These are phyloP conservation scores for Cercospora janseana DNA, from an alignment of 2,329 filamentous ascomycete genomes.

Conservation along the genomic window DNA sequence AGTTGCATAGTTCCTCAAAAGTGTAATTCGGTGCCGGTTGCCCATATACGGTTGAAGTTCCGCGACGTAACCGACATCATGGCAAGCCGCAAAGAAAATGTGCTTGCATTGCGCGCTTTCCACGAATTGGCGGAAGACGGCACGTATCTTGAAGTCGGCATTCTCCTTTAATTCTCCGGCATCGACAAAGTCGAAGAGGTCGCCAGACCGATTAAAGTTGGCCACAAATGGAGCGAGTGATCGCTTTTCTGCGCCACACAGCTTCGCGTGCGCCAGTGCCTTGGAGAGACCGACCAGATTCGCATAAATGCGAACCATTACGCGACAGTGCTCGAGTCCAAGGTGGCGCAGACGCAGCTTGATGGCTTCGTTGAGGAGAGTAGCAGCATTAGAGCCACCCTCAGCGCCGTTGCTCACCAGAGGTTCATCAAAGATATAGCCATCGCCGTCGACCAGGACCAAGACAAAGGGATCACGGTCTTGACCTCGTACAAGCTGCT, in stretches of 20 bases:
- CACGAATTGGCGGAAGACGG: slow-evolving; percentile 51
- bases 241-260: slow-evolving; percentile 55
- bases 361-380: slow-evolving; percentile 53
- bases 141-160: slow-evolving; percentile 60
- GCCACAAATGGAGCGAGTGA: slow-evolving; percentile 57
- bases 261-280: slow-evolving; percentile 48
- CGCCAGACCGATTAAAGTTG: slow-evolving; percentile 55
- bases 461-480: slow-evolving; percentile 59
- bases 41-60: slow-evolving; percentile 55
- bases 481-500: slow-evolving; percentile 49
- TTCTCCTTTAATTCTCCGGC: slow-evolving; percentile 61
- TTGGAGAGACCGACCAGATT: slow-evolving; percentile 49
- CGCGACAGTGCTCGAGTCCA: slow-evolving; percentile 52
- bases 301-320: slow-evolving; percentile 50
- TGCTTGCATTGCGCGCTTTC: slow-evolving; percentile 63
- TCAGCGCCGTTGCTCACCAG: slow-evolving; percentile 39
- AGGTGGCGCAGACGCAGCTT: slow-evolving; percentile 46
- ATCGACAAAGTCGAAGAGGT: slow-evolving; percentile 61
- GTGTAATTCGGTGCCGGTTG: slow-evolving; percentile 51
- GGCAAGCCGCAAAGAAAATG: slow-evolving; percentile 63
- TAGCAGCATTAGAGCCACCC: slow-evolving; percentile 57
- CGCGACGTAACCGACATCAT: slow-evolving; percentile 58
- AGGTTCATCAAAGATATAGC: slow-evolving; percentile 48
- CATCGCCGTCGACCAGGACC: slow-evolving; percentile 62
- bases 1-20: slow-evolving; percentile 53